These are phyloP conservation scores for Saxophila tyrrhenica DNA, from an alignment of 495 filamentous ascomycete species.

Conservation along the genomic window DNA sequence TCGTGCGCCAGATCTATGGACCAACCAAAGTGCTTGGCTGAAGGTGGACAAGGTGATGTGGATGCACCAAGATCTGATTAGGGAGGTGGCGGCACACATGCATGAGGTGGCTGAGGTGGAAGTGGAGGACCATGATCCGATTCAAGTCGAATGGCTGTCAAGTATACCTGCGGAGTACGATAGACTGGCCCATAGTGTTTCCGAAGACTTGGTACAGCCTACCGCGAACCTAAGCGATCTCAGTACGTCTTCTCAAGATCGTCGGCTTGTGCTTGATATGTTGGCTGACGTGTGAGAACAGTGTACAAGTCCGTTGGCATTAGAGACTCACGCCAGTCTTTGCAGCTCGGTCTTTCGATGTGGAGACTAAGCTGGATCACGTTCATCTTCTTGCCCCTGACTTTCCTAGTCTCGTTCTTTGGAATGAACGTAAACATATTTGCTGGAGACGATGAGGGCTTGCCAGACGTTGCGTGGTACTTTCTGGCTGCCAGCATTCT, in stretches of 20 bases:
- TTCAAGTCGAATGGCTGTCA: conserved; percentile 29
- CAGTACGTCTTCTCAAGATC: too few relatives aligned
- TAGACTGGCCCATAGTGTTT: conserved; percentile 32
- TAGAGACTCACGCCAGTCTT: conserved; percentile 39
- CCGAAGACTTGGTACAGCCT: conserved; percentile 41
- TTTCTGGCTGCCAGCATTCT: conserved; percentile 39
- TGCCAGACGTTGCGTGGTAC: conserved; percentile 40
- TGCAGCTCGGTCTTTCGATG: conserved; percentile 40
- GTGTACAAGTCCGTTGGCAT: conserved; percentile 48
- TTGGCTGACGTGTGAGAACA: too few relatives aligned
- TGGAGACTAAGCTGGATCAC: conserved; percentile 30
- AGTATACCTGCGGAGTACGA: conserved; percentile 32
- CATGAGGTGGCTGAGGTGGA: conserved; percentile 24
- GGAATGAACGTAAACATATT: conserved; percentile 45
- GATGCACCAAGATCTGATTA: conserved; percentile 37
- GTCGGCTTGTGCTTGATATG: too few relatives aligned
- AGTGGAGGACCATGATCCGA: conserved; percentile 22
- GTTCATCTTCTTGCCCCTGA: conserved; percentile 45
- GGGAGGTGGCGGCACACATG: conserved; percentile 34
- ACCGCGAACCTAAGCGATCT: conserved; percentile 37
- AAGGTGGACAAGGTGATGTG: conserved; percentile 44
- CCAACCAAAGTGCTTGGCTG: conserved; percentile 39
- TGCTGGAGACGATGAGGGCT: conserved; percentile 7
- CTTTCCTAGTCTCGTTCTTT: conserved; percentile 41
- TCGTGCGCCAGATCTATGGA: conserved; percentile 45